Base-by-base conservation (phyloP, 306 rosid species). In the Purshia tridentata region DNA sequence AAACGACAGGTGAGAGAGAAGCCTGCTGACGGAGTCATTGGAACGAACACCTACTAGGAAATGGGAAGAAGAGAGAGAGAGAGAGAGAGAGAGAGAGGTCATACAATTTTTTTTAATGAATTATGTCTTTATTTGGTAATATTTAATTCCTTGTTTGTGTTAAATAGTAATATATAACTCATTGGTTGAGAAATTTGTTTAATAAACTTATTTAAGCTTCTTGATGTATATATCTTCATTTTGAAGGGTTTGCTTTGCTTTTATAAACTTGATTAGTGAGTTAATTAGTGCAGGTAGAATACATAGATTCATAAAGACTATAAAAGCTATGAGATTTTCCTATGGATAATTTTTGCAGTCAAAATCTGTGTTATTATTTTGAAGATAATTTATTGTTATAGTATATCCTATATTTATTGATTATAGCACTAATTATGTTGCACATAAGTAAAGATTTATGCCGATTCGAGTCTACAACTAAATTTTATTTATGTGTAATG, bases 1-100 rank as follows among this genome's bases (percentile, higher is more conserved):
- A 74, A 81, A 72, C 76, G 87, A 80, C 77, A 18, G 67, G 77
- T 39, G 69, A 58, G 56, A 55, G 78, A 50, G n/a, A 64, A 63
- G 69, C 72, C 50, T 73, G 78, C 70, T 70, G 73, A 86, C 84
- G 69, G 85, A 70, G 90, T 84, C 85, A 74, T 72, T 57, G 84
- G 78, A 84, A 49, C 84, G 69, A 75, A 78, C 83, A 72, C 65
- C 80, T 51, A 23, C 58, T 69, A 39, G 73, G 62, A 52, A 69
- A 50, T 14, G 64, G n/a, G 10, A 9, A 14, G 45, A 39, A 41
- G 37, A n/a, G 37, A 53, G 6, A 29, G 35, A 29, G 35, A 23
- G 35, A 23, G 35, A 23, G 35, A 29, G 35, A 29, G 2, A 29
- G 35, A 29, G 35, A 0, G 19, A 56, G 13, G 65, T 2, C 64